Percentiles rank a stretch among this genome's conserved stretches.
Conservation (phyloP, 495 filamentous ascomycete genomes). For the Penicillium steckii region DNA sequence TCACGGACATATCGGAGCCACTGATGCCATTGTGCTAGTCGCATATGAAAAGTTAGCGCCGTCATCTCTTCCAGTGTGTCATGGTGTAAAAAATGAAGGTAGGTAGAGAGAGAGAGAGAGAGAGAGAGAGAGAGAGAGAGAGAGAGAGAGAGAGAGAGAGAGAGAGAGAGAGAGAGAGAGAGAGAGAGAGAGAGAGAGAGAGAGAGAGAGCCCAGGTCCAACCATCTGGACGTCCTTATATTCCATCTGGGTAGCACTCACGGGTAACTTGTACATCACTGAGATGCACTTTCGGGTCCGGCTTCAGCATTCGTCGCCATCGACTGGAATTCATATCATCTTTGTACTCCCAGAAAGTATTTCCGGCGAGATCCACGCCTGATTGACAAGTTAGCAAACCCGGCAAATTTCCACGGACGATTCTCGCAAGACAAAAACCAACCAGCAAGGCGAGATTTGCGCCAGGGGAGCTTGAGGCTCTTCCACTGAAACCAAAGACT, state of each 20-base stretch:
- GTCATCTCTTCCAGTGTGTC: not conserved
- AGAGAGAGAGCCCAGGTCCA: too few species aligned
- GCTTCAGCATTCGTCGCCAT: conserved; percentile 67
- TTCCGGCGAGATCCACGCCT: conserved; percentile 85
- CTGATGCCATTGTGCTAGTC: conserved; percentile 83
- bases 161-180: too few species aligned
- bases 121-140: too few species aligned
- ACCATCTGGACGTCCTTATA: not conserved
- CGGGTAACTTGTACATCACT: conserved; percentile 64
- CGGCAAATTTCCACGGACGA: not conserved
- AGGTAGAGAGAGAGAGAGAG: too few species aligned
- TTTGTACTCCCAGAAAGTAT: conserved; percentile 94
- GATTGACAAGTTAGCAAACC: conserved; percentile 23
- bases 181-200: too few species aligned
- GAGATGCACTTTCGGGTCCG: conserved; percentile 56
- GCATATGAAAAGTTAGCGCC: conserved; percentile 17
- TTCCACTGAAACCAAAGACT: conserved; percentile 85
- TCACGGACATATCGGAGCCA: conserved; percentile 86
- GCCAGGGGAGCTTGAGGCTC: conserved; percentile 78
- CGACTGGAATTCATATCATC: conserved; percentile 57
- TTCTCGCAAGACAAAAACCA: conserved; percentile 21
- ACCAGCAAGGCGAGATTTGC: conserved; percentile 79
- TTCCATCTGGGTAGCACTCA: conserved; percentile 26
- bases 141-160: too few species aligned
- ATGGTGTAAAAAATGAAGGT: not conserved